Base-by-base conservation (phyloP, 495 filamentous ascomycete genomes). In the Penicillium coprophilum region DNA sequence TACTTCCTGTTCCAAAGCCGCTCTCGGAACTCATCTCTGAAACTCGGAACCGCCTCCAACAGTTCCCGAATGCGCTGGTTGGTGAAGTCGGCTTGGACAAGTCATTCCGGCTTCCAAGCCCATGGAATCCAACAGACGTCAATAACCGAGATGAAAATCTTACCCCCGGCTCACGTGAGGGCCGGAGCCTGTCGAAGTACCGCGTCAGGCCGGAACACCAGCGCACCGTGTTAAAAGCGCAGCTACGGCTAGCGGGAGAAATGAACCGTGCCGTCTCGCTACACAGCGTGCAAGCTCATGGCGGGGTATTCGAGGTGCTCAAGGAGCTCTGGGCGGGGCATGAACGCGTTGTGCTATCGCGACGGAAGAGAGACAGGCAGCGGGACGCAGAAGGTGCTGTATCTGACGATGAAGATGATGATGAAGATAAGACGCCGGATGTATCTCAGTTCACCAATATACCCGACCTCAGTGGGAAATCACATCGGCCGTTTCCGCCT, bases 271-370 rank as follows among this genome's bases (percentile, higher is more conserved):
- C 92, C 0, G 94, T 92, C 3, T 93, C 89, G 13, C 78, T 97
- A 0, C 94, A 97, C 65, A 92, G 92, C 23, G 95, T 97, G 15
- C 88, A 94, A 67, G 90, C 89, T 0, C 94, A 97, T 63, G 95
- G 94, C 0, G 75, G 85, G 1, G 62, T 97, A 1, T 87, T 91
- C 50, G 90, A 96, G 13, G 79, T 86, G 1, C 67, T 97, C 21
- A 77, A 84, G 50, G 81, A 83, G 49, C 72, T 90, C 32, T 98
- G 92, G 92, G 85, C 84, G 61, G 94, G 92, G 0, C 80, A 91
- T 65, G 91, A 97, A 70, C 84, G 82, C 60, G 77, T 81, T 40
- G 72, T 88, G 3, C 64, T 85, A 1, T 89, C 88, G 45, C 83
- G 82, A 50, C 80, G 85, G 55, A 78, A 90, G 62, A 76, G 71